Base-by-base conservation (phyloP, 2,329 filamentous ascomycete genomes). In the Volutella citrinella region DNA sequence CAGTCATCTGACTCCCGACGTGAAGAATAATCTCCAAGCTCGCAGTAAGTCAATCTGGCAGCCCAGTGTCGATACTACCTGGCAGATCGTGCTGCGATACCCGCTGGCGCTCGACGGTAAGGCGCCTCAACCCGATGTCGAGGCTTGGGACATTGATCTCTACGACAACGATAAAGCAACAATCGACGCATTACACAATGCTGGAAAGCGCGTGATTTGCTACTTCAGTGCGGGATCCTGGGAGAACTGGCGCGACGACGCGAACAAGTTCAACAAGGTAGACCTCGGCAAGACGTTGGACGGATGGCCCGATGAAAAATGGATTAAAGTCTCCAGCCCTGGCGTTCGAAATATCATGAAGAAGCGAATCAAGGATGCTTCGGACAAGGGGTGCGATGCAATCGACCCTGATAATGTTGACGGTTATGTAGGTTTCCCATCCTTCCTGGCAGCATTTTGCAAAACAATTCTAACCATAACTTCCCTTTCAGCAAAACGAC, bases 191-290 rank as follows among this genome's bases (percentile, higher is more conserved):
- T 76, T 82, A 56, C 64, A 72, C 35, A 75, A 73, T 26, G 56
- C 63, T 3, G 72, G 69, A 5, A 75, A 76, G 46, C 78, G 74
- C 34, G 74, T 85, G 25, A 80, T 87, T 33, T 87, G 83, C 63
- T 87, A 88, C 59, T 87, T 87, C 61, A 82, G 77, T 24, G 82
- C 80, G 0, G 83, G 84, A 0, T 80, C 75, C 1, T 84, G 72
- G 46, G 84, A 87, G 56, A 55, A 76, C 21, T 76, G 71, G 63
- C 69, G 82, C 2, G 57, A 67, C 1, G 83, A 87, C 48, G 64
- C 68, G 10, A 48, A 48, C n/a, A 46, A 72, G 1, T 86, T 86
- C 48, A 49, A 61, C 2, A 40, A 63, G 1, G 55, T 59, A 0
- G 82, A 85, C 42, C 55, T 79, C n/a, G 83, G 82, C 10, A 68